phyloP scores from a whole-genome alignment of 495 filamentous ascomycete genomes.

The Friedmanniomyces simplex region DNA sequence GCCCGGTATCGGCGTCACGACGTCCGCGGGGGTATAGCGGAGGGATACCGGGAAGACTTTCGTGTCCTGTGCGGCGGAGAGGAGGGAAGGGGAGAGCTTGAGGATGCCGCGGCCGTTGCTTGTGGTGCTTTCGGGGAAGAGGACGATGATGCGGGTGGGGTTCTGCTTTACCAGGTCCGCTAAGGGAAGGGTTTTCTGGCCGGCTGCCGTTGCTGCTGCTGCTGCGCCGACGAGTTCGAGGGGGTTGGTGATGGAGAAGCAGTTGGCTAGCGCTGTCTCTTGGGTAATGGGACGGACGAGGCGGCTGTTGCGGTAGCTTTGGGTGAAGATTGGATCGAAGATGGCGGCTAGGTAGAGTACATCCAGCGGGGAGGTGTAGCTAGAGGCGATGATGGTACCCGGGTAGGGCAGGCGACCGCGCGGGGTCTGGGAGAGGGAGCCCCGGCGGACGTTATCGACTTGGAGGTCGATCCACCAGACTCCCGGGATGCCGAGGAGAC shows the following conservation, averaged over 20 bases:
- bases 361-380: slow-evolving; percentile 86
- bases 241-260: slow-evolving; percentile 37
- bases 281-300: slow-evolving; percentile 69
- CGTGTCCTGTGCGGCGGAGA: slow-evolving; percentile 49
- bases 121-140: slow-evolving; percentile 88
- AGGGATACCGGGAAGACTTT: slow-evolving; percentile 84
- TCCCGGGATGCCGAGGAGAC: slow-evolving; percentile 71
- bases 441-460: slow-evolving; percentile 88
- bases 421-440: slow-evolving; percentile 48
- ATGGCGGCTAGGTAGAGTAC: slow-evolving; percentile 91
- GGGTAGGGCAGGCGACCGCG: slow-evolving; percentile 61
- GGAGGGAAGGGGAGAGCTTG: slow-evolving; percentile 62
- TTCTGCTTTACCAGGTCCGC: slow-evolving; percentile 51
- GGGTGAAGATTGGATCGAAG: slow-evolving; percentile 90
- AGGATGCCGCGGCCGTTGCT: slow-evolving; percentile 91
- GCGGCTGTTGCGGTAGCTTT: slow-evolving; percentile 60
- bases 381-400: slow-evolving; percentile 72
- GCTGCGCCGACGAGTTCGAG: neutral
- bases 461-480: slow-evolving; percentile 98
- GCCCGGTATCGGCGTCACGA: slow-evolving; percentile 80
- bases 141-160: slow-evolving; percentile 62
- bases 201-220: neutral
- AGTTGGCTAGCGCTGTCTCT: slow-evolving; percentile 56
- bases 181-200: slow-evolving; percentile 45
- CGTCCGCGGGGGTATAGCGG: slow-evolving; percentile 75